These are phyloP conservation scores for Leccinum pellstonianum DNA, from an alignment of 768 basidiomycete species.

Conservation along the genomic window DNA sequence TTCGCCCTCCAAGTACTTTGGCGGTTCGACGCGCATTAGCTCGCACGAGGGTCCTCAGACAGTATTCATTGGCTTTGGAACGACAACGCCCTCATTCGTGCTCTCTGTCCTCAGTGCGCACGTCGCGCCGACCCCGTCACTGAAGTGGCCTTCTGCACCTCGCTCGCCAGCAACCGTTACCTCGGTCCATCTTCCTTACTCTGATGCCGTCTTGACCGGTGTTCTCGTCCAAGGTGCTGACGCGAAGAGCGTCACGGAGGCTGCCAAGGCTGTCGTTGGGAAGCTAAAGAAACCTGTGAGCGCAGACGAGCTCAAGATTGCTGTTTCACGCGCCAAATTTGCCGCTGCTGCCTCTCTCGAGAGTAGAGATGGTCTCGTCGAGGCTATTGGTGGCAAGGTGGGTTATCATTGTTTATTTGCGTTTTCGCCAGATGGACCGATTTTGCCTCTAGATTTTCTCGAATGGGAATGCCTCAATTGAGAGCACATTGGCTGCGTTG, in stretches of 20 bases:
- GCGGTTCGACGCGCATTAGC: constrained; percentile 82
- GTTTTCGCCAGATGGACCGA: constrained; percentile 5
- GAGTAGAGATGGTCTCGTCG: constrained; percentile 62
- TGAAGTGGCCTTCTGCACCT: constrained; percentile 80
- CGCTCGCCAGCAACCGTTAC: constrained; percentile 64
- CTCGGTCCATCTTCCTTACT: constrained; percentile 82
- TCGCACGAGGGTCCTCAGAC: constrained; percentile 65
- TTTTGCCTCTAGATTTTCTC: constrained; percentile 54
- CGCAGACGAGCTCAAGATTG: constrained; percentile 72
- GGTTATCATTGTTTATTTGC: constrained; percentile 18
- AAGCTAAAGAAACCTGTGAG: constrained; percentile 59
- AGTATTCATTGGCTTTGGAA: constrained; percentile 86
- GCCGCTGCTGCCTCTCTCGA: constrained; percentile 70
- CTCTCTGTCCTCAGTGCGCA: constrained; percentile 78
- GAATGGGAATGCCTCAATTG: constrained; percentile 53
- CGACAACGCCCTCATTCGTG: constrained; percentile 63
- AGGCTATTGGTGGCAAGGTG: constrained; percentile 65
- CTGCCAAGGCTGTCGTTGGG: constrained; percentile 64
- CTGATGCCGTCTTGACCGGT: constrained; percentile 88
- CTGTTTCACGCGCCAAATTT: constrained; percentile 89
- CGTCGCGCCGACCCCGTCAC: constrained; percentile 71
- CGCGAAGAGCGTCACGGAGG: constrained; percentile 60
- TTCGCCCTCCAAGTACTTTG: constrained; percentile 56
- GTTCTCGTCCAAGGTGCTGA: constrained; percentile 73
- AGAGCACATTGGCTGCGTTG: constrained; percentile 61